A percentile compares a stretch with the other conserved stretches of the same genome.
Evolutionary conservation across 768 basidiomycete species (phyloP).

Genomic region (Steccherinum ochraceum): DNA sequence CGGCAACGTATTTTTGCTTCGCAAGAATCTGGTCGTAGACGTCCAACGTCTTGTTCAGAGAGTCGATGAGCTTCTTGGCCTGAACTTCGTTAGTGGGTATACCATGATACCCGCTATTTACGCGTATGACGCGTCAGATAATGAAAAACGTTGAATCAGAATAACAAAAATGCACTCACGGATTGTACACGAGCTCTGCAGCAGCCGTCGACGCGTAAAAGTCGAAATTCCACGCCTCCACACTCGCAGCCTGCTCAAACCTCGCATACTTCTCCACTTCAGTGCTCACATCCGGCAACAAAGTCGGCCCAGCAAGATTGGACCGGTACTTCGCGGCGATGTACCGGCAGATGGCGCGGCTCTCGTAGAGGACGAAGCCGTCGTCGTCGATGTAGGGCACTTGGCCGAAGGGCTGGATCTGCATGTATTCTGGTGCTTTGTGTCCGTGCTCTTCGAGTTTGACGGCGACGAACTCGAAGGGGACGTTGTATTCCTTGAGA

Average conservation of each 20-base stretch:
- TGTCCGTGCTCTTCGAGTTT: slow-evolving; percentile 38
- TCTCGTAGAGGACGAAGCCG: too few relatives aligned
- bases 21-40: slow-evolving; percentile 52
- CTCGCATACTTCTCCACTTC: slow-evolving; percentile 32
- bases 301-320: slow-evolving; percentile 41
- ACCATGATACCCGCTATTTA: too few relatives aligned
- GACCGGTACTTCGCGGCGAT: slow-evolving; percentile 42
- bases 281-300: slow-evolving; percentile 35
- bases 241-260: slow-evolving; percentile 33
- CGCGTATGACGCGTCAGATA: too few relatives aligned
- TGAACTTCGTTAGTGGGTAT: too few relatives aligned
- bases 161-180: too few relatives aligned
- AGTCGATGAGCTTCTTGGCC: too few relatives aligned
- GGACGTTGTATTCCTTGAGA: slow-evolving; percentile 49
- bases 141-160: too few relatives aligned
- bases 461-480: slow-evolving; percentile 44
- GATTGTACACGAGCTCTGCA: too few relatives aligned
- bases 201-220: too few relatives aligned
- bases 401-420: slow-evolving; percentile 59
- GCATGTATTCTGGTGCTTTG: slow-evolving; percentile 35
- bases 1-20: slow-evolving; percentile 33
- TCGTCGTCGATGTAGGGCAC: slow-evolving; percentile 44
- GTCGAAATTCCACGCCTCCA: too few relatives aligned
- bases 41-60: too few relatives aligned
- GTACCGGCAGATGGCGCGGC: slow-evolving; percentile 62